Evolutionary conservation across 345 rosid species (phyloP).

Genomic region (Isatis tinctoria): DNA sequence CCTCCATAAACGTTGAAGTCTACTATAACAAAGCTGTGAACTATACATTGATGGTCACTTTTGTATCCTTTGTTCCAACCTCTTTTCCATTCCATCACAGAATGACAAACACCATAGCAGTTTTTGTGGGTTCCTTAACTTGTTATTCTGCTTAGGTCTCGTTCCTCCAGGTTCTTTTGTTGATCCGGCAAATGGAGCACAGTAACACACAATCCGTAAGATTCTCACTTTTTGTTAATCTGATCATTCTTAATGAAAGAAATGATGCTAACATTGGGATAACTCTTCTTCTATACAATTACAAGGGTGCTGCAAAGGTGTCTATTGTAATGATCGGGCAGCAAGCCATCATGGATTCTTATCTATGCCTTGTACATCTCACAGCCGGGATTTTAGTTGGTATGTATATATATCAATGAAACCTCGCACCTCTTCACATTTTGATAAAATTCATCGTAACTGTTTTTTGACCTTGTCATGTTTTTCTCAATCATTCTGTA

Average conservation of each 20-base stretch:
- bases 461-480: neutral
- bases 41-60: slow-evolving; percentile 96
- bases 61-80: slow-evolving; percentile 76
- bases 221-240: slow-evolving; percentile 3
- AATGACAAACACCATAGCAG: neutral
- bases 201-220: slow-evolving; percentile 96
- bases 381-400: slow-evolving; percentile 97
- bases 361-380: slow-evolving; percentile 92
- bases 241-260: neutral
- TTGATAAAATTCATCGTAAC: no score
- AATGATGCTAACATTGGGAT: slow-evolving; percentile 6
- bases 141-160: slow-evolving; percentile 55
- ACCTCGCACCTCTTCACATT: neutral
- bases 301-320: slow-evolving; percentile 96
- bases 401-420: slow-evolving; percentile 39
- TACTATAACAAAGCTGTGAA: slow-evolving; percentile 98
- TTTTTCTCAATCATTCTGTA: slow-evolving; percentile 7
- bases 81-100: neutral
- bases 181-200: slow-evolving; percentile 97
- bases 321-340: slow-evolving; percentile 92
- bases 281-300: slow-evolving; percentile 3
- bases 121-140: slow-evolving; percentile 53
- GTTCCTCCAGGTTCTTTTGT: slow-evolving; percentile 88
- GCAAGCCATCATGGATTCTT: slow-evolving; percentile 99
- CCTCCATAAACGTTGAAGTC: slow-evolving; percentile 90